Base-by-base conservation (phyloP, 2,329 filamentous ascomycete genomes). In the Tolypocladium sp. region DNA sequence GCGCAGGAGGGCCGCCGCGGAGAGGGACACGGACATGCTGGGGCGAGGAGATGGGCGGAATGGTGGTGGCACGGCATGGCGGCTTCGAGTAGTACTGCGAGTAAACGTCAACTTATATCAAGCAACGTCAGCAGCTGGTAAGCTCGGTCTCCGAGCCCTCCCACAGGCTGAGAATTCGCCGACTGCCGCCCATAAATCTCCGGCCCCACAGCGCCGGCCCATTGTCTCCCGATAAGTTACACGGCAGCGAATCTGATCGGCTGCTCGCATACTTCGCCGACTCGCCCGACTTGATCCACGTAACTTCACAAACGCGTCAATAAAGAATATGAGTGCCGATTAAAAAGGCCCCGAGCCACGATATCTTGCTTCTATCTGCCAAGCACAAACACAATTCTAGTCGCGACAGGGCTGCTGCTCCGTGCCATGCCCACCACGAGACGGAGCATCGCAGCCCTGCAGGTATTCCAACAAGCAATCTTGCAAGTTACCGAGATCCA, bases 91-190 rank as follows among this genome's bases (percentile, higher is more conserved):
- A 13, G n/a, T n/a, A n/a, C n/a, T n/a, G n/a, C 30, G 49, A 35
- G 30, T 52, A 22, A 30, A 30, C 49, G 49, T 52, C 49, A 10
- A 7, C 42, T 25, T 57, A 30, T 25, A 33, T n/a, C n/a, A 7
- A 20, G 30, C 27, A 35, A 13, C 17, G n/a, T 57, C n/a, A 46
- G 22, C 42, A 38, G 22, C 30, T 25, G 56, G 54, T 59, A 35
- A 59, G 61, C 64, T 66, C 65, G 64, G 66, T 64, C 62, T 65
- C 61, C 62, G 63, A 67, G 57, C 51, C 56, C 57, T 49, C 44
- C n/a, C 3, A 61, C 56, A 46, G 58, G 27, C 51, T 56, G 51
- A 20, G 38, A 42, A 27, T 35, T 40, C 55, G 30, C 56, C 53
- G 57, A 35, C 27, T 25, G 6, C 12, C 25, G 12, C 38, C 49